Evolutionary conservation across 2,329 filamentous ascomycete species (phyloP), one percentile per base, ranked within the genome.

Genomic region (Corynespora cassiicola): DNA sequence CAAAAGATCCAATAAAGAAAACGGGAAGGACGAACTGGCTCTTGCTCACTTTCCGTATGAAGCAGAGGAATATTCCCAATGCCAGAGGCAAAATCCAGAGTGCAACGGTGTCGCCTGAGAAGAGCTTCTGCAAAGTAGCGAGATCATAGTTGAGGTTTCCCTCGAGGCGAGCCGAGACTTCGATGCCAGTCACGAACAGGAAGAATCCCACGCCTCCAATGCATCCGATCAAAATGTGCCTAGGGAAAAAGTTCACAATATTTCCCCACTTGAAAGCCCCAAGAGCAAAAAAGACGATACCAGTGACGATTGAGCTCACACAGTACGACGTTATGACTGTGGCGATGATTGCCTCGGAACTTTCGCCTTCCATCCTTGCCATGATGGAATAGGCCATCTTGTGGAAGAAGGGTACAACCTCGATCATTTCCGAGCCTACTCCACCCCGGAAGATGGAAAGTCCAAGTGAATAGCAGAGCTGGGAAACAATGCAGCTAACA

Each of bases 121-220:
- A 78, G 6, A 99, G 80, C 59, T 86, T 85, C 39, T 85, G 76
- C 4, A 96, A 71, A 0, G 91, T 96, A 12, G 81, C 78, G 9
- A 89, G 67, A 50, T 92, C 82, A 65, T 95, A 96, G 50, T 88
- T 83, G 20, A 99, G 79, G 54, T 85, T 91, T 11, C 91, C 90
- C 24, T 94, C 85, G 17, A 99, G 75, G 32, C 92, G 83, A 16
- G 91, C 92, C 15, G 91, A 95, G 7, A 99, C 92, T 61, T 97
- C 92, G 40, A 99, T 82, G 16, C 90, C 94, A 6, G 94, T 99
- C 34, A 89, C 83, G 33, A 96, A 76, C 14, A 99, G 77, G 69
- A 99, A 99, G 80, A 90, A 96, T 5, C 94, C 94, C 7, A 99
- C 94, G 47, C 94, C 94, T 27, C 94, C 94, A 52, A 99, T 97